phyloP scores from a whole-genome alignment of 1,284 basidiomycete genomes.

The Cutaneotrichosporon cavernicola region DNA sequence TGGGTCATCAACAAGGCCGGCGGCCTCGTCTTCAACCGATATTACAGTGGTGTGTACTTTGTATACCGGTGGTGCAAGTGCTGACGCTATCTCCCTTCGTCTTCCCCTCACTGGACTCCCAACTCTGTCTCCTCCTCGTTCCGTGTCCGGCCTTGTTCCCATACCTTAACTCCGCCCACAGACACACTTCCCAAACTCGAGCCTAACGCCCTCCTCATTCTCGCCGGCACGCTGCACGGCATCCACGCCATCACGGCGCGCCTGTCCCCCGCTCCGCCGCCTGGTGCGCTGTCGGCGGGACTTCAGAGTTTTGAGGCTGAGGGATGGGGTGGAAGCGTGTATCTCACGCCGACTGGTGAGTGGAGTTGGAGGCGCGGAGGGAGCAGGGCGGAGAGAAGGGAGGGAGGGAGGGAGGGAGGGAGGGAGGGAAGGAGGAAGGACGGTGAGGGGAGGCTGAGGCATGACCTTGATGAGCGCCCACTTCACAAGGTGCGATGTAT shows the following conservation, averaged over 20 bases:
- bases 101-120: neutral
- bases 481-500: too few species aligned
- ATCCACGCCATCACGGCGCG: conserved; percentile 97
- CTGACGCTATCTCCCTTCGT: conserved; percentile 13
- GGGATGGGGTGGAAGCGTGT: conserved; percentile 56
- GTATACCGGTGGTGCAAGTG: neutral
- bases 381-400: neutral
- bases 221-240: conserved; percentile 95
- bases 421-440: neutral
- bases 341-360: conserved; percentile 89
- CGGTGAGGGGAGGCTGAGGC: too few species aligned
- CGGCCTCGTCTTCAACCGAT: conserved; percentile 89
- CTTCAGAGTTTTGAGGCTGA: conserved; percentile 93
- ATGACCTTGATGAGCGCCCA: too few species aligned
- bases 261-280: conserved; percentile 74
- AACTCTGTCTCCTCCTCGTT: conserved; percentile 3
- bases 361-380: conserved; percentile 11
- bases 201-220: conserved; percentile 96
- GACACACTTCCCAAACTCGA: conserved; percentile 81
- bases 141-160: neutral
- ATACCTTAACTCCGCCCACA: conserved; percentile 42
- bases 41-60: conserved; percentile 68
- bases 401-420: too few species aligned
- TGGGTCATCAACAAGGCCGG: conserved; percentile 98
- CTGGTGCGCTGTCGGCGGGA: conserved; percentile 78